Evolutionary conservation across 345 rosid genomes (phyloP).

Genomic region (Orychophragmus violaceus): DNA sequence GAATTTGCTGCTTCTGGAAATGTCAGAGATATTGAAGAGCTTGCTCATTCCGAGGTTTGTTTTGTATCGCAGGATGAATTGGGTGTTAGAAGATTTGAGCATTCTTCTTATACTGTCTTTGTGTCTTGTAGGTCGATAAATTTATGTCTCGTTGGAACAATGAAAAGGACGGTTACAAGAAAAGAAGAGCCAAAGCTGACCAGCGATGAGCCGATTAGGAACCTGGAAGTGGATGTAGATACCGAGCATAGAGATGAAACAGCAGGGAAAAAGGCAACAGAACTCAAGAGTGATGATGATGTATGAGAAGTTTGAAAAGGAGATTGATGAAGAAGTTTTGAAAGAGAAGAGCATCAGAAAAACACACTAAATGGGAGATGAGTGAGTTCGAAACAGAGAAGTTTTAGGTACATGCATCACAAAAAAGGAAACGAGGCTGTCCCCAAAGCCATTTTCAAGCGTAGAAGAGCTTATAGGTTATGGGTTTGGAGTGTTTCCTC

Average conservation of each 20-base stretch:
- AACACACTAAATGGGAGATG: conserved; percentile 36
- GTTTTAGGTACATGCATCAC: conserved; percentile 35
- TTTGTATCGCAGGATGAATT: not conserved
- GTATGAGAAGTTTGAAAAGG: conserved; percentile 33
- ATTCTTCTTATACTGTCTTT: conserved; percentile 7
- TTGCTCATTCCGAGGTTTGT: conserved; percentile 46
- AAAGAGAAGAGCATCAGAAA: conserved; percentile 80
- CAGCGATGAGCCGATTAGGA: conserved; percentile 57
- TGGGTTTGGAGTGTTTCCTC: conserved; percentile 60
- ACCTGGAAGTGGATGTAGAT: conserved; percentile 47
- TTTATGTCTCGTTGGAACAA: conserved; percentile 67
- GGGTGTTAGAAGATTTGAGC: conserved; percentile 7
- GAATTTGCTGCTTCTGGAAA: conserved; percentile 50
- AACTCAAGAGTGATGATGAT: conserved; percentile 31
- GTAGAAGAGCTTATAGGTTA: conserved; percentile 56
- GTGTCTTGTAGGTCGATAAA: conserved; percentile 50
- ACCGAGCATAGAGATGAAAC: conserved; percentile 41
- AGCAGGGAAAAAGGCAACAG: conserved; percentile 17
- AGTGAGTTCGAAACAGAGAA: conserved; percentile 37
- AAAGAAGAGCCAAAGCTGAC: conserved; percentile 53
- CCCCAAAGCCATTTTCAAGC: conserved; percentile 62
- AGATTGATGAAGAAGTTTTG: conserved; percentile 54
- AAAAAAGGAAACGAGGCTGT: conserved; percentile 43
- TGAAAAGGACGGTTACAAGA: conserved; percentile 75
- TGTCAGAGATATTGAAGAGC: conserved; percentile 48